phyloP scores from a whole-genome alignment of 805 yeast species.

The Yarrowia sp. region DNA sequence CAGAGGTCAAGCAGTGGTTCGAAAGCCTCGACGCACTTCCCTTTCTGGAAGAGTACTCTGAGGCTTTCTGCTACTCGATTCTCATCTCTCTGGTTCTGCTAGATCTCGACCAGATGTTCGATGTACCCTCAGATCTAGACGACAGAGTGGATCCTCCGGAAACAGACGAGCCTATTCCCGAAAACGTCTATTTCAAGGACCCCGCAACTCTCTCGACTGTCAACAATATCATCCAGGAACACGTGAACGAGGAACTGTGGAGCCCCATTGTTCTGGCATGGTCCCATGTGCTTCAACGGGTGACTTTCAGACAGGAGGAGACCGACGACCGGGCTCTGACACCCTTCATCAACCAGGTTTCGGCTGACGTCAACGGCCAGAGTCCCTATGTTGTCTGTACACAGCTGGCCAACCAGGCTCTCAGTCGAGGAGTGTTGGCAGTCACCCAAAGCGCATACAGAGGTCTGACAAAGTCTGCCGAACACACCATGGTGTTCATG shows the following conservation, averaged over 20 bases:
- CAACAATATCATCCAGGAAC: slow-evolving; percentile 40
- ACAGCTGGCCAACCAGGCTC: slow-evolving; percentile 14
- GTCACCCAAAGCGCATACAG: slow-evolving; percentile 3
- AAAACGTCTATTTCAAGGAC: slow-evolving; percentile 38
- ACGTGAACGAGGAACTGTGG: slow-evolving; percentile 25
- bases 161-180: slow-evolving; percentile 6
- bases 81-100: slow-evolving; percentile 45
- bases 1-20: slow-evolving; percentile 29
- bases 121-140: slow-evolving; percentile 27
- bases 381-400: slow-evolving; percentile 25
- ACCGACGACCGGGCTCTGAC: slow-evolving; percentile 21
- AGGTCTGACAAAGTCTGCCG: not conserved
- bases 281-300: slow-evolving; percentile 45
- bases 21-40: not conserved
- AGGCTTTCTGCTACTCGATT: slow-evolving; percentile 22
- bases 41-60: slow-evolving; percentile 4
- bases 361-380: slow-evolving; percentile 13
- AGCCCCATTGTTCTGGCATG: slow-evolving; percentile 46
- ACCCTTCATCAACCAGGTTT: slow-evolving; percentile 29
- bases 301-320: slow-evolving; percentile 44
- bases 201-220: slow-evolving; percentile 43
- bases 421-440: slow-evolving; percentile 5
- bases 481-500: slow-evolving; percentile 30
- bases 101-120: slow-evolving; percentile 46
- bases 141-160: slow-evolving; percentile 21